Evolutionary conservation across 2,329 filamentous ascomycete species (phyloP).

Genomic region (Berkeleyomyces rouxiae): DNA sequence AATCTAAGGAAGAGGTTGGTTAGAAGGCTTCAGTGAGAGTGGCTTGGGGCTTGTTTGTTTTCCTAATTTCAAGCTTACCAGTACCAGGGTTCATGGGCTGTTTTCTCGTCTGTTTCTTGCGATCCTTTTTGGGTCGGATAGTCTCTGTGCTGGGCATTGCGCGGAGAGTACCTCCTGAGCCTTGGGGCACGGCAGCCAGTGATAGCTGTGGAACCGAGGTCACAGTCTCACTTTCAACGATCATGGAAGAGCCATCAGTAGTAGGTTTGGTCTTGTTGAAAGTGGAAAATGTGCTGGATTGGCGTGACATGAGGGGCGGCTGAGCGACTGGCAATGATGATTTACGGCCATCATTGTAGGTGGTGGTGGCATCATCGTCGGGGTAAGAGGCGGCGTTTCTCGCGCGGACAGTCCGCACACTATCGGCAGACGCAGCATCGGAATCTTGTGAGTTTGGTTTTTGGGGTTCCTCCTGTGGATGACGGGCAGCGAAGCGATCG

Average conservation of each 20-base stretch:
- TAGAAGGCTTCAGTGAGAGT: background rate
- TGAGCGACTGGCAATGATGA: conserved; percentile 23
- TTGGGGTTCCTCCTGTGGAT: background rate
- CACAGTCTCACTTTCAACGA: conserved; percentile 92
- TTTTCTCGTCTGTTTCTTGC: conserved; percentile 65
- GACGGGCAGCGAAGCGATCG: conserved; percentile 26
- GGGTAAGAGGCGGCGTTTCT: conserved; percentile 16
- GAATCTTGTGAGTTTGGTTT: background rate
- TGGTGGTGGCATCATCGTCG: conserved; percentile 49
- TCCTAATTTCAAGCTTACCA: conserved; percentile 36
- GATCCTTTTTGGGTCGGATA: conserved; percentile 84
- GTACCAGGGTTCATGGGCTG: conserved; percentile 56
- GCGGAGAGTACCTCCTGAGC: conserved; percentile 47
- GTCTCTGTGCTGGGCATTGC: conserved; percentile 89
- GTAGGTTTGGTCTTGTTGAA: conserved; percentile 56
- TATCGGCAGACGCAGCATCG: conserved; percentile 3
- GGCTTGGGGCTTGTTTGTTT: background rate
- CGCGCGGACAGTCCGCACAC: conserved; percentile 2
- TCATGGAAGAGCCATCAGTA: conserved; percentile 74
- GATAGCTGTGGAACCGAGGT: conserved; percentile 74
- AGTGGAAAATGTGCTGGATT: conserved; percentile 47
- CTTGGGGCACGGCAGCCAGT: conserved; percentile 42
- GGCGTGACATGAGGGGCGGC: conserved; percentile 42
- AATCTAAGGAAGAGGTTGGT: conserved; percentile 34
- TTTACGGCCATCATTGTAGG: conserved; percentile 26